These are phyloP conservation scores for Datisca glomerata DNA, from an alignment of 306 rosid species.

Conservation along the genomic window DNA sequence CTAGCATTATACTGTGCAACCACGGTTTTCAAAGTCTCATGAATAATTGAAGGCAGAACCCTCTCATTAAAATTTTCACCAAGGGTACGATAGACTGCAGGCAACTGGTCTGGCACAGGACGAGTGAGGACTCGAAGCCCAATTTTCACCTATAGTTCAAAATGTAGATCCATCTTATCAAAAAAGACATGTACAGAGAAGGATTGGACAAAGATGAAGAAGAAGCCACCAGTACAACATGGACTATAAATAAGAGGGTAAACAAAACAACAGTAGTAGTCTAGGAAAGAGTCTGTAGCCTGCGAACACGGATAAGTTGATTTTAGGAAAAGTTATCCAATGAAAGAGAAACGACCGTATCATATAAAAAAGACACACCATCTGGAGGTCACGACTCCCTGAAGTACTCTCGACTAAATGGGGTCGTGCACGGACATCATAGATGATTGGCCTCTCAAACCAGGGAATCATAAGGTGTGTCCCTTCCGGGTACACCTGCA, in stretches of 20 bases:
- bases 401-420: slow-evolving; percentile 57
- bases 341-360: not conserved
- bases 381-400: slow-evolving; percentile 82
- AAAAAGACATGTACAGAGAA: too few species aligned
- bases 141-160: slow-evolving; percentile 72
- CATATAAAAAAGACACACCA: slow-evolving; percentile 27
- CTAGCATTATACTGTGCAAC: slow-evolving; percentile 85
- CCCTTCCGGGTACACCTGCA: slow-evolving; percentile 91
- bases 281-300: too few species aligned
- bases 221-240: too few species aligned
- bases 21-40: slow-evolving; percentile 81
- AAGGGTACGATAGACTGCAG: slow-evolving; percentile 55
- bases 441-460: slow-evolving; percentile 83
- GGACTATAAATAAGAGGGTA: too few species aligned
- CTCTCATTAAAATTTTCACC: slow-evolving; percentile 63
- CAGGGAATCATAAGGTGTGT: slow-evolving; percentile 73
- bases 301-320: too few species aligned
- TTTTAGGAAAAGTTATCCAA: too few species aligned
- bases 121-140: slow-evolving; percentile 80
- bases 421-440: slow-evolving; percentile 78
- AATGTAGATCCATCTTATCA: too few species aligned
- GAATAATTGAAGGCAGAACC: slow-evolving; percentile 70
- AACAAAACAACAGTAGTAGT: too few species aligned
- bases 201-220: too few species aligned
- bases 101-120: slow-evolving; percentile 54